phyloP scores from a whole-genome alignment of 2,329 filamentous ascomycete species.

The Fusarium transvaalense region DNA sequence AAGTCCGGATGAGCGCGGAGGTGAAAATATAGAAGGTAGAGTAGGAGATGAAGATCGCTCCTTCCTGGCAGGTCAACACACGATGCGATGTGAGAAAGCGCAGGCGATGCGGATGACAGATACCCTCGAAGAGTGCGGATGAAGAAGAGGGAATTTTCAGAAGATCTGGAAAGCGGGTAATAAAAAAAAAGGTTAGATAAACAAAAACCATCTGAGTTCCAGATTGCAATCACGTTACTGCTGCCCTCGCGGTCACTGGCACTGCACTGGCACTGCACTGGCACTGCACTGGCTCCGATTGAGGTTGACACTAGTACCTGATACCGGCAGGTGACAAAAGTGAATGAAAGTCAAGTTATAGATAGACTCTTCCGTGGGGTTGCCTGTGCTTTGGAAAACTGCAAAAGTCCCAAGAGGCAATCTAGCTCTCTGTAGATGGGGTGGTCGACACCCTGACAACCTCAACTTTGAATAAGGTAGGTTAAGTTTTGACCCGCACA shows the following conservation, averaged over 20 bases:
- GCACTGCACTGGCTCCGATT: background rate
- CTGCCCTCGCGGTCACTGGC: background rate
- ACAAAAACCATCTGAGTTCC: background rate
- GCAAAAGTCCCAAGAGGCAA: background rate
- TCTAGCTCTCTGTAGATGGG: background rate
- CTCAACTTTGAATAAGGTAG: background rate
- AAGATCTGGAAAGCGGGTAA: background rate
- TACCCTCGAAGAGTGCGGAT: background rate
- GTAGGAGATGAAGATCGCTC: slow-evolving; percentile 5
- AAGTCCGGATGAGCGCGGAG: background rate
- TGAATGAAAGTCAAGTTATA: background rate
- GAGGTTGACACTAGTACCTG: slow-evolving; percentile 3
- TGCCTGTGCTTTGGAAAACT: slow-evolving; percentile 9
- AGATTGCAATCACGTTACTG: background rate
- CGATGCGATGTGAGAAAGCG: slow-evolving; percentile 8
- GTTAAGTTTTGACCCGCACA: background rate
- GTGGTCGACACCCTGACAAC: background rate
- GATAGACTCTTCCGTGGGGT: background rate
- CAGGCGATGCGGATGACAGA: background rate
- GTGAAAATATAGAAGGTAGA: background rate
- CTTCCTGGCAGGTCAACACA: slow-evolving; percentile 20
- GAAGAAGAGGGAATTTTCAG: background rate
- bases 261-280: slow-evolving; percentile 8
- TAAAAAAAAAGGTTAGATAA: background rate
- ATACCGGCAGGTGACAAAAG: slow-evolving; percentile 17